Conservation (phyloP, 177 flowering plant genomes). For the Tripterygium wilfordii region DNA sequence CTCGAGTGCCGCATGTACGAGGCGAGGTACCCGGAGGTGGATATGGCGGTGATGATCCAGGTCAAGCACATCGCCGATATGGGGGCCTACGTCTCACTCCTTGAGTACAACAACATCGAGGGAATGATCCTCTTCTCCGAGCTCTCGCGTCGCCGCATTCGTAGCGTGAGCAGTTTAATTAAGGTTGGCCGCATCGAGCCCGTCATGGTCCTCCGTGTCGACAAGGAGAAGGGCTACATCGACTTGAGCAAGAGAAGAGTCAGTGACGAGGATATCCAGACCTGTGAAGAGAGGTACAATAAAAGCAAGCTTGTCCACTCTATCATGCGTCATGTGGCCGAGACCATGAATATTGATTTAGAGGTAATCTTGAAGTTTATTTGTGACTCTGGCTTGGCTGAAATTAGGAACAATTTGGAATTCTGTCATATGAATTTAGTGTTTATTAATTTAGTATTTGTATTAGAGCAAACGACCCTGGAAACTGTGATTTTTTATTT, state of each 20-base stretch:
- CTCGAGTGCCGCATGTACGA: constrained; percentile 99
- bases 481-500: too few relatives aligned
- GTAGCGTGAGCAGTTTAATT: constrained; percentile 84
- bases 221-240: constrained; percentile 90
- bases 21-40: constrained; percentile 86
- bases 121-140: constrained; percentile 97
- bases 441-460: too few relatives aligned
- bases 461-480: too few relatives aligned
- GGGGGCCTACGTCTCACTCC: constrained; percentile 92
- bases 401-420: too few relatives aligned
- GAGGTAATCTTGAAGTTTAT: constrained; percentile 44
- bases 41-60: constrained; percentile 97
- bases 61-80: constrained; percentile 95
- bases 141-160: constrained; percentile 94
- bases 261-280: constrained; percentile 85
- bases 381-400: too few relatives aligned
- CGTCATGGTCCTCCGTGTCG: constrained; percentile 94
- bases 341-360: constrained; percentile 70
- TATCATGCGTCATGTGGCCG: constrained; percentile 96
- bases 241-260: constrained; percentile 92
- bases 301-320: constrained; percentile 99
- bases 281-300: constrained; percentile 91
- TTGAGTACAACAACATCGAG: constrained; percentile 98
- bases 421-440: too few relatives aligned
- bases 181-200: constrained; percentile 97